Evolutionary conservation across 495 filamentous ascomycete species (phyloP).

Genomic region (Articulospora tetracladia): DNA sequence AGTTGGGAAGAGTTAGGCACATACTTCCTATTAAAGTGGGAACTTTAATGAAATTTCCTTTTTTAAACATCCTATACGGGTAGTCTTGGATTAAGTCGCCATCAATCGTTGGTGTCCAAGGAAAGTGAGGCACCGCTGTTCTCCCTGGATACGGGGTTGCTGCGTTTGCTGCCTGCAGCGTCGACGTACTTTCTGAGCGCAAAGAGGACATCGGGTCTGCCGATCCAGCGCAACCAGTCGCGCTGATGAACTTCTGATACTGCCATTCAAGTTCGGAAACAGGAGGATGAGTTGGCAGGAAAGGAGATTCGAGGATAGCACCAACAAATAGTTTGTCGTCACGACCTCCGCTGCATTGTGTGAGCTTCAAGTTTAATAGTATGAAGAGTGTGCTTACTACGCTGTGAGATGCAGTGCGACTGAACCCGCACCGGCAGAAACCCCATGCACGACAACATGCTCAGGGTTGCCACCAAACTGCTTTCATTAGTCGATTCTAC

Average conservation of each 20-base stretch:
- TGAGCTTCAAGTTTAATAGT: slow-evolving; percentile 53
- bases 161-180: slow-evolving; percentile 15
- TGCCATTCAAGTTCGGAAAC: slow-evolving; percentile 57
- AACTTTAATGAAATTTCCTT: slow-evolving; percentile 60
- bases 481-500: slow-evolving; percentile 20
- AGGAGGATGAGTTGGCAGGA: slow-evolving; percentile 56
- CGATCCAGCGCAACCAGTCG: slow-evolving; percentile 45
- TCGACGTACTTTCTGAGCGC: slow-evolving; percentile 4
- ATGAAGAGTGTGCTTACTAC: slow-evolving; percentile 56
- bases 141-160: slow-evolving; percentile 28
- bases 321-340: slow-evolving; percentile 18
- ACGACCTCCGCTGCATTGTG: slow-evolving; percentile 6
- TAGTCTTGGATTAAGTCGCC: slow-evolving; percentile 53
- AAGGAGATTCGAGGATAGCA: slow-evolving; percentile 49
- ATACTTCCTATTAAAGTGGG: slow-evolving; percentile 57
- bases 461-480: slow-evolving; percentile 53
- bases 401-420: slow-evolving; percentile 58
- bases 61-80: slow-evolving; percentile 53
- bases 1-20: neutral
- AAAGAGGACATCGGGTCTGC: slow-evolving; percentile 9
- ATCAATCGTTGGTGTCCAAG: slow-evolving; percentile 59
- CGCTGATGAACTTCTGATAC: slow-evolving; percentile 53
- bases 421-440: slow-evolving; percentile 60
- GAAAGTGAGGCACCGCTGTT: slow-evolving; percentile 42
- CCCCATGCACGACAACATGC: slow-evolving; percentile 66